These are phyloP conservation scores for Paracamarosporium sp. DNA, from an alignment of 2,329 filamentous ascomycete species.

Conservation along the genomic window DNA sequence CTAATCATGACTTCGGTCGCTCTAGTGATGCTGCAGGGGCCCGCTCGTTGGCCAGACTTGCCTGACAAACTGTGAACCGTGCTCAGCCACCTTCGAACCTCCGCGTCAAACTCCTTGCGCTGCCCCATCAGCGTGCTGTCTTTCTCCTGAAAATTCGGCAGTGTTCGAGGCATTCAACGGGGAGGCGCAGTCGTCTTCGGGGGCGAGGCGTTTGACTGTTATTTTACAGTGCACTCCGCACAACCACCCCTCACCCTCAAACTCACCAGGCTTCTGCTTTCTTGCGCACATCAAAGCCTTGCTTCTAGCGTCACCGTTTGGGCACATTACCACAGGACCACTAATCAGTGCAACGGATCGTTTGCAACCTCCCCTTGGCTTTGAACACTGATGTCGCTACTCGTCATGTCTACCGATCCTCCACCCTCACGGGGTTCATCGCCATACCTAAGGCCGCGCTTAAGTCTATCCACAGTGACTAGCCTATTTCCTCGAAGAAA, in stretches of 20 bases:
- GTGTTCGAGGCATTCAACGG: slow-evolving; percentile 15
- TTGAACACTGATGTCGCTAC: slow-evolving; percentile 5
- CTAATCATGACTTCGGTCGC: neutral
- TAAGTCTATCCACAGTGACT: neutral
- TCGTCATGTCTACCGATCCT: slow-evolving; percentile 12
- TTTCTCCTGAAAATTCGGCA: slow-evolving; percentile 10
- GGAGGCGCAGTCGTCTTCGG: slow-evolving; percentile 6
- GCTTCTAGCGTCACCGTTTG: neutral
- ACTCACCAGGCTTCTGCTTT: neutral
- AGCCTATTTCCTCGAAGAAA: slow-evolving; percentile 4
- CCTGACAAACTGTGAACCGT: slow-evolving; percentile 9
- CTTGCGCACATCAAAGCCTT: neutral
- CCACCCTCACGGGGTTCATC: slow-evolving; percentile 12
- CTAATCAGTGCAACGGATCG: neutral
- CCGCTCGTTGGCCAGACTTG: slow-evolving; percentile 8
- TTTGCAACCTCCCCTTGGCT: neutral
- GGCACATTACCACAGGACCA: neutral
- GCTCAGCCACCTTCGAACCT: slow-evolving; percentile 14
- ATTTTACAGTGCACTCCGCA: neutral
- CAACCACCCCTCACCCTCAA: neutral
- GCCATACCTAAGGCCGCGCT: neutral
- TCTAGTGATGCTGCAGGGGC: slow-evolving; percentile 10
- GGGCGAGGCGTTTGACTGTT: neutral
- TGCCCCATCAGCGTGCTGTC: slow-evolving; percentile 12
- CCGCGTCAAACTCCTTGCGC: slow-evolving; percentile 15